These are phyloP conservation scores for Podila clonocystis DNA, from an alignment of 192 early-diverging fungal species.

Conservation along the genomic window DNA sequence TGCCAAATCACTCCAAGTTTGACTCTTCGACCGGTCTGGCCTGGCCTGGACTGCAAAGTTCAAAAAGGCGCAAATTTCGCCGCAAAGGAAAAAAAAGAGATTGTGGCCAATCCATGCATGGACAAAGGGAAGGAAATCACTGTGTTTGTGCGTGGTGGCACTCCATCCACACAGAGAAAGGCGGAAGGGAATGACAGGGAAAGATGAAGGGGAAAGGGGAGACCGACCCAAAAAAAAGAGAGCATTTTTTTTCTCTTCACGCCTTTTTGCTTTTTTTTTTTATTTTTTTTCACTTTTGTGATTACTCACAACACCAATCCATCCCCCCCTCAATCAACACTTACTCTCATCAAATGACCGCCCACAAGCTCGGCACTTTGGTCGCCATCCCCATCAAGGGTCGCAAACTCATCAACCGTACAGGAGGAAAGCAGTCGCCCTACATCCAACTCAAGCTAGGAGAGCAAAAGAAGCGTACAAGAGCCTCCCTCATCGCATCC, in stretches of 20 bases:
- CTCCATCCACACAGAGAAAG: background rate
- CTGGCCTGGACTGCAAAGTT: too few relatives aligned
- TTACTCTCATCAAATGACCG: constrained; percentile 6
- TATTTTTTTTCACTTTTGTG: background rate
- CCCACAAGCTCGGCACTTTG: constrained; percentile 29
- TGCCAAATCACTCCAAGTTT: too few relatives aligned
- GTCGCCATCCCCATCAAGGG: constrained; percentile 53
- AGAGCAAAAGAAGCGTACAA: constrained; percentile 45
- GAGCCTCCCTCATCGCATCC: constrained; percentile 38
- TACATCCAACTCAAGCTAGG: constrained; percentile 46
- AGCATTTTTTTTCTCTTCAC: background rate
- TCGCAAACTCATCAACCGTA: constrained; percentile 37
- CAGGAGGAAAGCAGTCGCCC: constrained; percentile 45
- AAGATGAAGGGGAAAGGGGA: background rate
- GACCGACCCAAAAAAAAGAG: background rate
- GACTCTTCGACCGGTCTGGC: too few relatives aligned
- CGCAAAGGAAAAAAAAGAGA: too few relatives aligned
- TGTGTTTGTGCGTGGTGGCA: too few relatives aligned
- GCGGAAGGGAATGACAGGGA: background rate
- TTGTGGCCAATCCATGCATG: too few relatives aligned
- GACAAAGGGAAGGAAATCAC: too few relatives aligned
- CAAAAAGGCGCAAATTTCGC: too few relatives aligned
- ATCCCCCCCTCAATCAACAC: background rate
- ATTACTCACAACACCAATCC: background rate
- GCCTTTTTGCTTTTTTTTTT: background rate